Evolutionary conservation across 257 asterid species (phyloP), one percentile per base, ranked within the genome.

Genomic region (Fraxinus americana): DNA sequence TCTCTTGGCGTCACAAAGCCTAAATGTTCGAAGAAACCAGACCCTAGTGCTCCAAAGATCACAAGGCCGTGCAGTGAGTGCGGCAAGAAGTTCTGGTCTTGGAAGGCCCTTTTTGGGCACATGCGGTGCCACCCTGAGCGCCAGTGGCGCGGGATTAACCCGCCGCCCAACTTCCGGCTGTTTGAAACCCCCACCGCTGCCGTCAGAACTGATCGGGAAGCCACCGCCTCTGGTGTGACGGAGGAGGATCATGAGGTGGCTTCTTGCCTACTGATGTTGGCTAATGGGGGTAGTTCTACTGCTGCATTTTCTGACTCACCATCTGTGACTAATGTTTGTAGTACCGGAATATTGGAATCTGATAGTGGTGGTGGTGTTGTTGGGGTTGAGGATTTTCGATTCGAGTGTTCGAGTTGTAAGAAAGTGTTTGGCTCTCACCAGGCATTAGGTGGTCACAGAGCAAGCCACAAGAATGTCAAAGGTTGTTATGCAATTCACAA

Each of bases 51-150:
- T 54, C 89, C 92, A 0, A 89, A 88, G 57, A 94, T 90, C 68
- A 91, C 96, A 1, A 50, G 74, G 32, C 97, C 99, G 0, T 93
- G 99, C 78, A 87, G 86, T 14, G 99, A 91, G 68, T 95, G 99
- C 80, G 98, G 98, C 29, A 85, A 83, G 74, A 86, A 74, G 43
- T 95, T 95, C 80, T 88, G 90, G 93, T 93, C 99, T 0, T 75
- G 82, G 91, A 95, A 95, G 72, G 99, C 99, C n/a, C 99, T 95
- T 65, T 95, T 88, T 74, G 99, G 99, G 65, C 99, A 95, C 83
- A 95, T 95, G 99, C 92, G 99, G 57, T 95, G 99, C 86, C 99
- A 95, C 83, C 99, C 99, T 0, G 97, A 93, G 75, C 94, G 99
- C 11, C 87, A 88, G 59, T 95, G 98, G 98, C 91, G 99, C 0